These are phyloP conservation scores for Paramecium sexaurelia DNA, from an alignment of 73 alveolate genomes.

Conservation along the genomic window DNA sequence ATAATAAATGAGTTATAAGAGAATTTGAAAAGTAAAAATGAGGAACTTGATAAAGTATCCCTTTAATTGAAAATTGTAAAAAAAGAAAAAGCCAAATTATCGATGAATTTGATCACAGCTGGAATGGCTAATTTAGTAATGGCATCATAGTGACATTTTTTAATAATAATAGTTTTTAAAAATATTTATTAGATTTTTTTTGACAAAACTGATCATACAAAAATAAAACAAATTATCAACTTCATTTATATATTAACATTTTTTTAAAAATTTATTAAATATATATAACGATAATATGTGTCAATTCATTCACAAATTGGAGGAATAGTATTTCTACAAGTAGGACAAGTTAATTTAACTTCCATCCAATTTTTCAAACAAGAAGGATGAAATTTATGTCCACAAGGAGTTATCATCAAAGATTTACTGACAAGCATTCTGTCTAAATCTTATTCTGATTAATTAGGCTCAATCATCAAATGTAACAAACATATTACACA, in stretches of 20 bases:
- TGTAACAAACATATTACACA: neutral
- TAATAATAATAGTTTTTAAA: neutral
- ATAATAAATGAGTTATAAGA: neutral
- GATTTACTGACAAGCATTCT: neutral
- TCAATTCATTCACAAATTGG: neutral
- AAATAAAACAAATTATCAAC: neutral
- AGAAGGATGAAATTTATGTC: constrained; percentile 4
- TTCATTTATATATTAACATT: neutral
- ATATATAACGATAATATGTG: neutral
- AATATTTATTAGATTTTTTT: no score
- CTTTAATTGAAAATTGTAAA: neutral
- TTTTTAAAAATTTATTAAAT: neutral
- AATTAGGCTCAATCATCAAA: neutral
- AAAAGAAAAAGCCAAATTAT: constrained; percentile 5
- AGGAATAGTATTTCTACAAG: constrained; percentile 13
- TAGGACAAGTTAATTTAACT: constrained; percentile 11
- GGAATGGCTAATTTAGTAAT: constrained; percentile 17
- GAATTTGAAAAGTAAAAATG: neutral
- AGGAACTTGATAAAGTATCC: neutral
- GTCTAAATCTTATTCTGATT: neutral
- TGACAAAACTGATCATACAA: no score
- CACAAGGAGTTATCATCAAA: constrained; percentile 28
- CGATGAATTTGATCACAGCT: neutral
- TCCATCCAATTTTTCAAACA: constrained; percentile 22
- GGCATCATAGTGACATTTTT: neutral